Evolutionary conservation across 331 rosid species (phyloP), one percentile per base, ranked within the genome.

Genomic region (Malus hybrid): DNA sequence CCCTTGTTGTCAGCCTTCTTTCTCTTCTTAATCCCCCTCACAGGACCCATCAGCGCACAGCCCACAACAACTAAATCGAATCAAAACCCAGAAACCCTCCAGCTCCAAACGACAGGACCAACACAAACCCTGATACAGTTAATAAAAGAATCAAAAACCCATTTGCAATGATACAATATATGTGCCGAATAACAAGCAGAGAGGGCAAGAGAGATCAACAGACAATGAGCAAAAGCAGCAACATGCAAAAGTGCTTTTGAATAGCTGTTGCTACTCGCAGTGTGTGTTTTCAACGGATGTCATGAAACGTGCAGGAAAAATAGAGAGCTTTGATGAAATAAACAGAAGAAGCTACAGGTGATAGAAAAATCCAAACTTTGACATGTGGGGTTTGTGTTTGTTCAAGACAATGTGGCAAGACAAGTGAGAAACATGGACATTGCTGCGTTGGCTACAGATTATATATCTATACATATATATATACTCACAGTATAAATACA

Each of bases 1-100:
- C 75, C 70, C 84, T 81, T 86, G 78, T 86, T 90, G 73, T 88
- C 92, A 30, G 85, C 18, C 85, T 87, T 90, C 77, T 76, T 93
- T 79, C 90, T 87, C 86, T 82, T 93, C 71, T 74, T 93, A 0
- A 81, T 70, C 36, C 96, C 95, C 86, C 88, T 84, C 22, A 82
- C 78, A 83, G 91, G 96, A 90, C 87, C 96, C 98, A 90, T 90
- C 68, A 81, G 72, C 74, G 81, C 77, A 71, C 46, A 39, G 13
- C 46, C 46, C 46, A 52, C 81, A 63, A 79, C 71, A n/a, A 85
- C 78, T 46, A 34, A 88, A 86, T 82, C 77, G 72, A 88, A 85
- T 75, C 82, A 86, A 80, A 58, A 80, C 85, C 82, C 77, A 76
- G 72, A 76, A 81, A 76, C 72, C 86, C 76, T 76, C 63, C 63